phyloP scores from a whole-genome alignment of 495 filamentous ascomycete genomes.

The Penicillium arizonense region DNA sequence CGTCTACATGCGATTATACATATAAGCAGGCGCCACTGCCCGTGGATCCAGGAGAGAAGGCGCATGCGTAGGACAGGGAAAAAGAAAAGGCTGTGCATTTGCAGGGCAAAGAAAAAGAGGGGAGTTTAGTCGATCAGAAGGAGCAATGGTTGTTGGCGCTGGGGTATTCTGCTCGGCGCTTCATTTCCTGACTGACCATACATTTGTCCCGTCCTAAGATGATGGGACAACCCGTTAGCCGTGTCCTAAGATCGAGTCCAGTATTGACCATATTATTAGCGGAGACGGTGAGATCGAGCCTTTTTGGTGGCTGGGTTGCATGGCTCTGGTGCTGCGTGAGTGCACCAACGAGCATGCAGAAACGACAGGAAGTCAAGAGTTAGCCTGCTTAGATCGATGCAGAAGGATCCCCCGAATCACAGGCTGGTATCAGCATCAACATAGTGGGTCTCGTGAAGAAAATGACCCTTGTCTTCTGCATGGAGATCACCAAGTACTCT shows the following conservation, averaged over 20 bases:
- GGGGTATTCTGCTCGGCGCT: constrained; percentile 23
- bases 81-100: constrained; percentile 14
- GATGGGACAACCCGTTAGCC: constrained; percentile 3
- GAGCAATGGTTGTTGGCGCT: constrained; percentile 34
- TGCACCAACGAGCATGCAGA: constrained; percentile 41
- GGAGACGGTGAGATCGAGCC: constrained; percentile 34
- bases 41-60: constrained; percentile 8
- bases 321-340: constrained; percentile 21
- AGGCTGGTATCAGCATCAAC: constrained; percentile 19
- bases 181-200: constrained; percentile 33
- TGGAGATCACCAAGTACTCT: not conserved
- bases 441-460: constrained; percentile 9
- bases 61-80: constrained; percentile 9
- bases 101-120: constrained; percentile 16
- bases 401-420: constrained; percentile 27
- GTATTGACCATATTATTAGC: constrained; percentile 33
- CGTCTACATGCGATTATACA: constrained; percentile 13
- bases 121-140: constrained; percentile 32
- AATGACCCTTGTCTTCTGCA: not conserved
- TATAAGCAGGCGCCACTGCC: constrained; percentile 19
- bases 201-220: constrained; percentile 9
- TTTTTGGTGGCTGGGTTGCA: constrained; percentile 27
- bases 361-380: constrained; percentile 14
- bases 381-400: constrained; percentile 25
- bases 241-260: constrained; percentile 14